Base-by-base conservation (phyloP, 495 filamentous ascomycete genomes). In the Trypethelium eluteriae region DNA sequence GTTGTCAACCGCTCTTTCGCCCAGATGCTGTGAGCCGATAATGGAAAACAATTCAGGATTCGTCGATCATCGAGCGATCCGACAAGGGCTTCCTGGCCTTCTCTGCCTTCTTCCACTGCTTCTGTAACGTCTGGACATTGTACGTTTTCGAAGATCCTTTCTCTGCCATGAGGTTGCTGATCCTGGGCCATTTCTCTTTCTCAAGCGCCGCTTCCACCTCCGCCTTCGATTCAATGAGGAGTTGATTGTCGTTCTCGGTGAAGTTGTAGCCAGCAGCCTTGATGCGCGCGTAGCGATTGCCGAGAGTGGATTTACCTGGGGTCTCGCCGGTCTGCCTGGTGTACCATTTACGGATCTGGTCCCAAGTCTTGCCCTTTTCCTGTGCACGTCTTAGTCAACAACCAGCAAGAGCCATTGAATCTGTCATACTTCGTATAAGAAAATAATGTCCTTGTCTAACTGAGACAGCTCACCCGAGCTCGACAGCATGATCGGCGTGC, bases 161-260 rank as follows among this genome's bases (percentile, higher is more conserved):
- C 2, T 68, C 67, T 44, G 59, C 57, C 64, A 69, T 62, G 2
- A 25, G 36, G 11, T 12, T 38, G 18, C 34, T 56, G 46, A 69
- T 66, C n/a, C n/a, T 38, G 25, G 25, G 34, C 67, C 67, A 69
- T 39, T 69, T 69, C 36, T 66, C 67, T n/a, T 46, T 47, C 53
- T 69, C 67, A 38, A 69, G 62, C 11, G 35, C 18, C 35, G 66
- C 63, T 34, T 69, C 46, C 2, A 66, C 64, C 14, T 16, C 32
- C 32, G 66, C 62, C 49, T 63, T 69, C 47, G 18, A 35, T 32
- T 47, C 32, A 38, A 66, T 39, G n/a, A 69, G 35, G 3, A 61
- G 49, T 35, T 9, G 12, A 2, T 66, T 44, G 41, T 69, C 64
- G 25, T 69, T 64, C 18, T 7, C 49, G 2, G 16, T 66, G 34